Evolutionary conservation across 225 moss, liverwort and hornwort genomes (phyloP), one percentile per base, ranked within the genome.

Genomic region (Pseudoscleropodium purum): DNA sequence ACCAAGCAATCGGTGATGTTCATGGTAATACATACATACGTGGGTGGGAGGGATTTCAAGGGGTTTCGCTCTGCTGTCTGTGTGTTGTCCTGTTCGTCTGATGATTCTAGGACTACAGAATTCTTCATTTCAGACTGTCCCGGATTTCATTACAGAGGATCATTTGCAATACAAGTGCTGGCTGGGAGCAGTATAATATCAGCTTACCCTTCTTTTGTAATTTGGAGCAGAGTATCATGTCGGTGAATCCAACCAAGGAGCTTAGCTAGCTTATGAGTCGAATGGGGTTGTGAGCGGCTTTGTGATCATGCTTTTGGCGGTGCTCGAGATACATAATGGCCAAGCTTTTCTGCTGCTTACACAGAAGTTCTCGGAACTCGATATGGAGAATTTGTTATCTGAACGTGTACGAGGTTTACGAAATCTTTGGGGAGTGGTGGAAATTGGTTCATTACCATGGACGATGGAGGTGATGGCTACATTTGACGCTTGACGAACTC

Each of bases 401-500:
- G 81, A 91, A 89, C 69, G 91, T 92, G 81, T 85, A 91, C 87
- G 89, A 89, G 74, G 81, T 81, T 60, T 87, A 91, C 63, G 87
- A 85, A 72, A 89, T 81, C 56, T 91, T 62, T 49, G 91, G 91
- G 36, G 89, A 93, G 83, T 93, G 91, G 93, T 91, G 93, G 91
- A 91, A 91, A 66, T 85, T 93, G 56, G 91, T 93, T 36, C 89
- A 91, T 65, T 93, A 91, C 88, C 91, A 93, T 91, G 93, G 89
- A 79, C 91, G 91, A 82, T 93, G 93, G 93, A 89, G 93, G 90
- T 93, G 91, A 91, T 87, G 69, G 51, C 52, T 52, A 63, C 60
- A 76, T 88, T 63, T 69, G 47, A 79, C 86, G 82, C 87, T 85
- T 91, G 84, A 91, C 76, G 54, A 75, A 69, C 75, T 72, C 81